Percentiles rank a stretch among this genome's conserved stretches.
These are phyloP conservation scores for Berberis thunbergii DNA, from an alignment of 164 flowering plant genomes.

Conservation along the genomic window DNA sequence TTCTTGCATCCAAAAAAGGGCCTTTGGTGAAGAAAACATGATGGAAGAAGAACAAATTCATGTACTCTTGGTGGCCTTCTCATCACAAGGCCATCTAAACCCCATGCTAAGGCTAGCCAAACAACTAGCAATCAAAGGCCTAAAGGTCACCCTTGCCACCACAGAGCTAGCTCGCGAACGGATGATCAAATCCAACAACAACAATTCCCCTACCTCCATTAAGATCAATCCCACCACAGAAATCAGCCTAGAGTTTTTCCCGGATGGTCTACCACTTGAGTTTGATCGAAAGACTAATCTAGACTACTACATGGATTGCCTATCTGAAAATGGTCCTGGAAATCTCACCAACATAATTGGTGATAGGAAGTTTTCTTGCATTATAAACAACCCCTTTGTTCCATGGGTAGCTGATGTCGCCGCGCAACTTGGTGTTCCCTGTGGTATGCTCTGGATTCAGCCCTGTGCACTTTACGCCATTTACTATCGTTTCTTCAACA, in stretches of 20 bases:
- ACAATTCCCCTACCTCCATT: not conserved
- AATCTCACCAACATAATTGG: conserved; percentile 17
- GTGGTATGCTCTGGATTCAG: conserved; percentile 73
- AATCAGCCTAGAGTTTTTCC: not conserved
- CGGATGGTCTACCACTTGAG: not conserved
- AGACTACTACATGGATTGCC: not conserved
- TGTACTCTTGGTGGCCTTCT: conserved; percentile 47
- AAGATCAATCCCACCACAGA: not conserved
- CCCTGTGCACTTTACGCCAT: conserved; percentile 55
- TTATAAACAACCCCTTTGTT: conserved; percentile 61
- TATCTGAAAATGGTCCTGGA: not conserved
- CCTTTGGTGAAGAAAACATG: not conserved
- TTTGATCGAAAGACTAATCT: not conserved
- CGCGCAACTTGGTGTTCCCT: conserved; percentile 32
- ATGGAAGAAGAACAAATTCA: conserved; percentile 16
- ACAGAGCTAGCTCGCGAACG: not conserved
- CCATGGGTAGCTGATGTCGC: conserved; percentile 83
- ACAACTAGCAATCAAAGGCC: conserved; percentile 9
- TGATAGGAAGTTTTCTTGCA: conserved; percentile 42
- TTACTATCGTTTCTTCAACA: conserved; percentile 45
- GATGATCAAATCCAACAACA: not conserved
- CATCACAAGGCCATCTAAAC: conserved; percentile 63
- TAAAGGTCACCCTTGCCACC: not conserved
- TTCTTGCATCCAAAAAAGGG: too few relatives aligned
- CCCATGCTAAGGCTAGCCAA: conserved; percentile 59